These are phyloP conservation scores for Phytopythium mirpurense DNA, from an alignment of 352 stramenopile genomes.

Conservation along the genomic window DNA sequence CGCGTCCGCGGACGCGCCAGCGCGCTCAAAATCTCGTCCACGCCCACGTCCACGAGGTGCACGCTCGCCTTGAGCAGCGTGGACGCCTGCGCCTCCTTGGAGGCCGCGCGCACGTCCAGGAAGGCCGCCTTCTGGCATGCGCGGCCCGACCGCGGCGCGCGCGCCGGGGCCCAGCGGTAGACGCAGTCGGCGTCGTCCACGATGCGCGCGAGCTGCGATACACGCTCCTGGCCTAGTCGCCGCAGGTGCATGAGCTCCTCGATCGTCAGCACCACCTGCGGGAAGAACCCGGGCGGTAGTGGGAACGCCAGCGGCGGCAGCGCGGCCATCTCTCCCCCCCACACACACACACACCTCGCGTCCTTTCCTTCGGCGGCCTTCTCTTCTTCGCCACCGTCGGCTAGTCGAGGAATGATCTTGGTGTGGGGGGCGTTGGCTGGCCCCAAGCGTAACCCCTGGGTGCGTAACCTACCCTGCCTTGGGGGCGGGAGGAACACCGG, in stretches of 20 bases:
- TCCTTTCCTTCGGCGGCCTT: background rate
- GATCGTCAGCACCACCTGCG: slow-evolving; percentile 62
- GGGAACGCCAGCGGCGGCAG: slow-evolving; percentile 29
- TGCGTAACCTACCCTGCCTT: too few relatives aligned
- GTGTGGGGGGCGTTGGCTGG: too few relatives aligned
- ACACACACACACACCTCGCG: too few relatives aligned
- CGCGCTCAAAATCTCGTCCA: slow-evolving; percentile 57
- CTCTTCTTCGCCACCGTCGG: background rate
- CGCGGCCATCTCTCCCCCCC: slow-evolving; percentile 9
- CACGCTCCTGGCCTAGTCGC: slow-evolving; percentile 58
- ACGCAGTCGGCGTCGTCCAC: slow-evolving; percentile 68
- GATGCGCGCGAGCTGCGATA: slow-evolving; percentile 59
- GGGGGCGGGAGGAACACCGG: background rate
- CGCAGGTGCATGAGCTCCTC: slow-evolving; percentile 75
- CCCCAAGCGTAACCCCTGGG: background rate
- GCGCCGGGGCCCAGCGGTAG: slow-evolving; percentile 57
- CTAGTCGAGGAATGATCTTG: too few relatives aligned
- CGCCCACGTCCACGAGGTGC: slow-evolving; percentile 50
- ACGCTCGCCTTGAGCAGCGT: slow-evolving; percentile 60
- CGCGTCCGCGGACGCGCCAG: slow-evolving; percentile 51
- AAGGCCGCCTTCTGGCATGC: slow-evolving; percentile 49
- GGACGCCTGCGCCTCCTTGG: slow-evolving; percentile 29
- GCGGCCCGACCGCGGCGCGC: slow-evolving; percentile 15
- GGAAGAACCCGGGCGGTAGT: slow-evolving; percentile 67
- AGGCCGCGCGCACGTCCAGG: slow-evolving; percentile 45